Conservation (phyloP, 1,139 yeast species). For the Geotrichum carabidarum region DNA sequence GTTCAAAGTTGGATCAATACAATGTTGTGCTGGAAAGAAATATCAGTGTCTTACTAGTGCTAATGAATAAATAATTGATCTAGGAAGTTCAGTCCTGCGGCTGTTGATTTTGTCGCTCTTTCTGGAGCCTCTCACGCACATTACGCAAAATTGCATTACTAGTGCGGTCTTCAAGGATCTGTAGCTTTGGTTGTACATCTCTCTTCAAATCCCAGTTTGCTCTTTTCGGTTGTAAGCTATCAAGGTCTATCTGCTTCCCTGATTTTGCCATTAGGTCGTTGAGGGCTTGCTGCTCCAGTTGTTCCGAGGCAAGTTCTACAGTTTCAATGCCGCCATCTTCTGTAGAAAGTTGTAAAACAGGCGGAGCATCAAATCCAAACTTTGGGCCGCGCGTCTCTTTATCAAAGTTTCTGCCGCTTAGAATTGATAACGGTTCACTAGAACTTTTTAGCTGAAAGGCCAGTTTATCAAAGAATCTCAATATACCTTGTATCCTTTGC, state of each 20-base stretch:
- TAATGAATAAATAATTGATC: not conserved
- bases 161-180: slow-evolving; percentile 38
- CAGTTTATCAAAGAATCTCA: slow-evolving; percentile 10
- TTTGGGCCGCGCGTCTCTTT: slow-evolving; percentile 33
- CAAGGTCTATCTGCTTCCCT: slow-evolving; percentile 24
- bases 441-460: slow-evolving; percentile 8
- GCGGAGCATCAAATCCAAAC: slow-evolving; percentile 38
- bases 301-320: slow-evolving; percentile 38
- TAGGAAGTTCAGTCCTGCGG: not conserved
- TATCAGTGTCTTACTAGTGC: not conserved
- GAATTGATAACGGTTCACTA: slow-evolving; percentile 18
- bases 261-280: slow-evolving; percentile 27
- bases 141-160: slow-evolving; percentile 40
- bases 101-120: slow-evolving; percentile 11
- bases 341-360: slow-evolving; percentile 20
- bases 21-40: not conserved
- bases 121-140: slow-evolving; percentile 39
- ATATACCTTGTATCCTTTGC: not conserved
- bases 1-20: not conserved
- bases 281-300: slow-evolving; percentile 34
- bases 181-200: slow-evolving; percentile 36
- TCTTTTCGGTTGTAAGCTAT: slow-evolving; percentile 33
- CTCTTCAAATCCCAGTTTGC: slow-evolving; percentile 39
- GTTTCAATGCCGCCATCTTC: slow-evolving; percentile 33
- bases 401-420: slow-evolving; percentile 37